These are phyloP conservation scores for Astragalus glycyphyllos DNA, from an alignment of 306 rosid species.

Conservation along the genomic window DNA sequence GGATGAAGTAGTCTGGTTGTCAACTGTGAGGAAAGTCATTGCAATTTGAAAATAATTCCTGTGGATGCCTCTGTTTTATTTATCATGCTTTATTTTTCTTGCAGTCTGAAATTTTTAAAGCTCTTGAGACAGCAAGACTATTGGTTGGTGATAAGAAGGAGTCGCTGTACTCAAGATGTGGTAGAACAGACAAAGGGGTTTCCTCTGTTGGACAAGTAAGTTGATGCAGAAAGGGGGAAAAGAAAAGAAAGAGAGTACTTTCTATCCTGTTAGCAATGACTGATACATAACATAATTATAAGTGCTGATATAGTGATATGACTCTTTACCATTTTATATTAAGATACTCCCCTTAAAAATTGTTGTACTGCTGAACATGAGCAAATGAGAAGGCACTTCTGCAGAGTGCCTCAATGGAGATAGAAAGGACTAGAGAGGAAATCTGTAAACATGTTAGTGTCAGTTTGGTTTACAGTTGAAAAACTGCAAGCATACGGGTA, in stretches of 20 bases:
- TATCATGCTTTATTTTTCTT: conserved; percentile 33
- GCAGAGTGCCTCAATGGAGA: too few species aligned
- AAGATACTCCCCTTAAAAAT: too few species aligned
- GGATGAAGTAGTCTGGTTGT: conserved; percentile 33
- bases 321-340: conserved; percentile 28
- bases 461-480: too few species aligned
- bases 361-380: too few species aligned
- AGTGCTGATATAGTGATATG: conserved; percentile 22
- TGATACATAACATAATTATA: conserved; percentile 27
- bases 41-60: background rate
- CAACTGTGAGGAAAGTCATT: conserved; percentile 7
- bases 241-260: conserved; percentile 1
- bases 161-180: conserved; percentile 91
- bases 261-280: conserved; percentile 8
- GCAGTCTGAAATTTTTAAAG: conserved; percentile 90
- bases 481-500: too few species aligned
- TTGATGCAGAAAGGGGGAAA: conserved; percentile 10
- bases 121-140: conserved; percentile 76
- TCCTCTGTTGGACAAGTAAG: conserved; percentile 98
- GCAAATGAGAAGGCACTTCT: too few species aligned
- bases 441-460: too few species aligned
- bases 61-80: conserved; percentile 35
- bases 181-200: conserved; percentile 96
- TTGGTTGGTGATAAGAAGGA: conserved; percentile 84
- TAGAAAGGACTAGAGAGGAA: too few species aligned